Base-by-base conservation (phyloP, 2,329 filamentous ascomycete genomes). In the Drechslerella dactyloides region DNA sequence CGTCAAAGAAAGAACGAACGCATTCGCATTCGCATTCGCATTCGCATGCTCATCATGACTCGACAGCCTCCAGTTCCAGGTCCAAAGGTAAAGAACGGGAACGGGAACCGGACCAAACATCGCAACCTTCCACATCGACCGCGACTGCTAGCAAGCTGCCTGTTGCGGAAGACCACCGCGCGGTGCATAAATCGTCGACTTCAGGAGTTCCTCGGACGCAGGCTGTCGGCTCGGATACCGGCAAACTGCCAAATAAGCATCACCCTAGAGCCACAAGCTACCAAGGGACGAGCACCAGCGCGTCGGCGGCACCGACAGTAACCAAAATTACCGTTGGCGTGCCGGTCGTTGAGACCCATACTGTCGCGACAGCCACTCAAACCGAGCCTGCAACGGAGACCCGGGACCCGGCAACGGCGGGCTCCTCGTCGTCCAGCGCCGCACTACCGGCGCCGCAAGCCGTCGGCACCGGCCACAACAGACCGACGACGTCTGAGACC, bases 251-350 rank as follows among this genome's bases (percentile, higher is more conserved):
- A 46, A 62, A 61, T 42, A 68, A 68, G n/a, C 62, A 63, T 40
- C 69, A 73, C 30, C 69, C 66, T n/a, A 51, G 69, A 21, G 69
- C 69, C 21, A 73, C 63, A 17, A 73, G 69, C 40, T 73, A 73
- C 27, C 69, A 73, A 24, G 68, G 68, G 5, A 55, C 60, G 2
- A 56, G 51, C 44, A 56, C 42, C 27, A 8, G 27, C 27, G 27
- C 27, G 8, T 33, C 27, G 27, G 27, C 27, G 27, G 27, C 27
- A 30, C 50, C 69, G 3, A 23, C 46, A 8, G 56, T 55, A 17
- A 72, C 69, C 11, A 73, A 66, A 46, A 68, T 68, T 37, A 68
- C 69, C 11, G 69, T 73, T 21, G 69, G 62, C 5, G 50, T 62
- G 10, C 62, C 62, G 46, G 62, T 66, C 35, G 62, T 68, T 37